Evolutionary conservation across 805 yeast species (phyloP).

Genomic region (Kuraishia borneana): DNA sequence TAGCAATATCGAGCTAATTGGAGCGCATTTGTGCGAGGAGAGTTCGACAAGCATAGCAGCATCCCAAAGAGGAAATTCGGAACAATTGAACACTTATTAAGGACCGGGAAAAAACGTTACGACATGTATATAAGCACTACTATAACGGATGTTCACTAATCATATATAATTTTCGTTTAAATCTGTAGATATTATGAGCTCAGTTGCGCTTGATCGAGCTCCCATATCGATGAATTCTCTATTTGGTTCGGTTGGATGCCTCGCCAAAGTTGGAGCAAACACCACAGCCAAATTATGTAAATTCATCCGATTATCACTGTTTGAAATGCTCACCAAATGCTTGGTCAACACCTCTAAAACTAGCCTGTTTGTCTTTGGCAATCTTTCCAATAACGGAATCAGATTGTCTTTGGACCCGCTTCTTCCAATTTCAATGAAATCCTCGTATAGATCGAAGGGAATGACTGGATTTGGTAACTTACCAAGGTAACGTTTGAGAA

Average conservation of each 20-base stretch:
- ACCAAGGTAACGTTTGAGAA: slow-evolving; percentile 78
- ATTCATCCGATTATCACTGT: slow-evolving; percentile 70
- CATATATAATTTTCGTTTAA: not conserved
- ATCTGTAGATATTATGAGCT: slow-evolving; percentile 31
- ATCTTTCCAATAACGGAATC: slow-evolving; percentile 25
- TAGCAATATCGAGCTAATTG: slow-evolving; percentile 20
- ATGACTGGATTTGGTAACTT: slow-evolving; percentile 79
- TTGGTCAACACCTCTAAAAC: slow-evolving; percentile 44
- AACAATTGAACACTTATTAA: slow-evolving; percentile 73
- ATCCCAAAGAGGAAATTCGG: slow-evolving; percentile 72
- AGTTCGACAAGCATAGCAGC: slow-evolving; percentile 46
- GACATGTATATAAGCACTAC: slow-evolving; percentile 66
- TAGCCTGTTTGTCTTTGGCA: slow-evolving; percentile 61
- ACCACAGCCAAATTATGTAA: slow-evolving; percentile 77
- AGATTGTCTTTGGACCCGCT: not conserved
- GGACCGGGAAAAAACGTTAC: slow-evolving; percentile 61
- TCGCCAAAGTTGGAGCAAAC: slow-evolving; percentile 85
- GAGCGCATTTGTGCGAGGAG: slow-evolving; percentile 25
- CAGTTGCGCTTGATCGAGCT: slow-evolving; percentile 66
- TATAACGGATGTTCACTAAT: slow-evolving; percentile 52
- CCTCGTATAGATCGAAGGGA: slow-evolving; percentile 56
- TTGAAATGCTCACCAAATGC: slow-evolving; percentile 56
- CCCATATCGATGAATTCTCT: slow-evolving; percentile 82
- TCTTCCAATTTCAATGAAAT: slow-evolving; percentile 44
- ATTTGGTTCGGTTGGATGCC: slow-evolving; percentile 62